Percentiles rank a stretch among this genome's conserved stretches.
These are phyloP conservation scores for Fulvia fulva DNA, from an alignment of 2,329 filamentous ascomycete species.

Conservation along the genomic window DNA sequence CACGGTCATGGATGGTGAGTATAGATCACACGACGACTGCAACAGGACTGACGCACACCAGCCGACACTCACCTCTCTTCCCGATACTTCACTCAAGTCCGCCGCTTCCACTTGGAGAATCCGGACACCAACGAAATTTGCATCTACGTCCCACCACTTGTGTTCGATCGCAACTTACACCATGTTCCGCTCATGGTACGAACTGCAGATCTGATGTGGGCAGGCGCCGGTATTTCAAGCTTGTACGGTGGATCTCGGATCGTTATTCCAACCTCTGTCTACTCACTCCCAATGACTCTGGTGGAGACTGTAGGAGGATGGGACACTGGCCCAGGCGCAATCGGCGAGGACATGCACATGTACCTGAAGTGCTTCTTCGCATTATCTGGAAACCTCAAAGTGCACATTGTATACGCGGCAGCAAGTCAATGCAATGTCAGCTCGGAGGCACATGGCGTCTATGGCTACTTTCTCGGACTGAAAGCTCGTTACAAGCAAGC, in stretches of 20 bases:
- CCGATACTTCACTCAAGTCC: slow-evolving; percentile 64
- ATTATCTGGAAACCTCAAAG: slow-evolving; percentile 64
- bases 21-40: not conserved
- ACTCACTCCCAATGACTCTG: slow-evolving; percentile 64
- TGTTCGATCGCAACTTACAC: slow-evolving; percentile 71
- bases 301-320: slow-evolving; percentile 67
- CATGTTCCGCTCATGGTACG: slow-evolving; percentile 64
- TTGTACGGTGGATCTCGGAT: slow-evolving; percentile 61
- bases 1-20: slow-evolving; percentile 69
- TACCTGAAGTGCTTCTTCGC: slow-evolving; percentile 75
- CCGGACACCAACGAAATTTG: slow-evolving; percentile 60
- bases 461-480: slow-evolving; percentile 56
- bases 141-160: slow-evolving; percentile 65
- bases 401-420: slow-evolving; percentile 61
- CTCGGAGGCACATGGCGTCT: slow-evolving; percentile 53
- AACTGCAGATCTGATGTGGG: slow-evolving; percentile 69
- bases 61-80: slow-evolving; percentile 67
- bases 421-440: slow-evolving; percentile 71
- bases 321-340: slow-evolving; percentile 67
- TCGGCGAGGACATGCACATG: slow-evolving; percentile 75
- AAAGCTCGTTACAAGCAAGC: slow-evolving; percentile 67
- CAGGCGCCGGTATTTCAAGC: slow-evolving; percentile 65
- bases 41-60: slow-evolving; percentile 33
- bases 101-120: slow-evolving; percentile 58
- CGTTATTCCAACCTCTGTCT: slow-evolving; percentile 69